Conservation (phyloP, 805 yeast species). For the Starmerella geochares region DNA sequence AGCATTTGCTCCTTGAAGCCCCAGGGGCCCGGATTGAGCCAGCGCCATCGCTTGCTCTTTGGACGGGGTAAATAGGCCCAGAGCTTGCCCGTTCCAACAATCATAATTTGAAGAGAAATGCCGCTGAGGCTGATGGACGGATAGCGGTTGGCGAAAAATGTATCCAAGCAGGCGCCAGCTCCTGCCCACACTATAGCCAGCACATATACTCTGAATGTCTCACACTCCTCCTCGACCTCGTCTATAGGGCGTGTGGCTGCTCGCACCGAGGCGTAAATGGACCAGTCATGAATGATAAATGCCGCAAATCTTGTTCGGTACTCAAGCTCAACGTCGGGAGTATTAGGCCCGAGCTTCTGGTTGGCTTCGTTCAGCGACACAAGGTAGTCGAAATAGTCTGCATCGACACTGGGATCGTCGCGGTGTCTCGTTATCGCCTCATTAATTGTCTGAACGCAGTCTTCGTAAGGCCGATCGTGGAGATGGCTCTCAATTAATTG, state of each 20-base stretch:
- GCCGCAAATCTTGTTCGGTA: conserved; percentile 34
- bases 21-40: conserved; percentile 11
- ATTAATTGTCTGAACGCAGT: conserved; percentile 36
- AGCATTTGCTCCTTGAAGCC: conserved; percentile 9
- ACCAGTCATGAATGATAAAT: conserved; percentile 35
- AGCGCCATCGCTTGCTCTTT: conserved; percentile 6
- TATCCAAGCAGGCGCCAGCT: conserved; percentile 46
- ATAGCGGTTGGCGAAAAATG: conserved; percentile 46
- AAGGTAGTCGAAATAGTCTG: conserved; percentile 36
- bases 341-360: conserved; percentile 6
- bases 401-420: conserved; percentile 19
- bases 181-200: conserved; percentile 43
- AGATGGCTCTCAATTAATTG: conserved; percentile 9
- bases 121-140: conserved; percentile 44
- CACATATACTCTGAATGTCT: conserved; percentile 44
- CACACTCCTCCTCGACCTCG: conserved; percentile 39
- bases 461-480: conserved; percentile 30
- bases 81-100: conserved; percentile 48
- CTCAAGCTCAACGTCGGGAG: conserved; percentile 22
- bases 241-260: conserved; percentile 46
- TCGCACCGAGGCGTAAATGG: conserved; percentile 53
- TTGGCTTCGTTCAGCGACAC: conserved; percentile 30
- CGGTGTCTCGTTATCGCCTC: conserved; percentile 21
- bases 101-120: conserved; percentile 47
- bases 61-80: conserved; percentile 29